These are phyloP conservation scores for Rhizophagus clarus DNA, from an alignment of 192 early-diverging fungal species.

Conservation along the genomic window DNA sequence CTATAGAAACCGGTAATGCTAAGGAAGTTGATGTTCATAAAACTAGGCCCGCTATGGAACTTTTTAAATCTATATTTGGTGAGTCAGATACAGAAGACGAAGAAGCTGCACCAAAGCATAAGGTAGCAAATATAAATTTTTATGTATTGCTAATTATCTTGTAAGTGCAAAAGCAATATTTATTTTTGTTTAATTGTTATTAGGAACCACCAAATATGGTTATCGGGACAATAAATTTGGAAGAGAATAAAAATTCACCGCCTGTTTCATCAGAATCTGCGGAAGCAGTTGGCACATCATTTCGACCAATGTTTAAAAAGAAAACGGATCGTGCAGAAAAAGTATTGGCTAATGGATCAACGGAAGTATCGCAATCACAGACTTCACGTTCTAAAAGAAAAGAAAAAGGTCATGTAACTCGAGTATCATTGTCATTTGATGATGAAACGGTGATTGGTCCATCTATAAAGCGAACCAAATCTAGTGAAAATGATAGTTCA, in stretches of 20 bases:
- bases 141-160: not conserved
- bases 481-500: not conserved
- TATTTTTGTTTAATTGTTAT: not conserved
- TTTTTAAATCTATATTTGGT: slow-evolving; percentile 86
- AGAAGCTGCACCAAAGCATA: slow-evolving; percentile 34
- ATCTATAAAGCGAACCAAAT: not conserved
- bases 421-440: not conserved
- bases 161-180: too few relatives aligned
- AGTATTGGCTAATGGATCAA: not conserved
- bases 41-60: slow-evolving; percentile 78
- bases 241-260: not conserved
- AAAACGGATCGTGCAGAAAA: not conserved
- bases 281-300: slow-evolving; percentile 19
- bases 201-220: slow-evolving; percentile 7
- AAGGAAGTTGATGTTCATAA: slow-evolving; percentile 30
- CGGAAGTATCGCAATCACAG: not conserved
- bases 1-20: slow-evolving; percentile 19
- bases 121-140: not conserved
- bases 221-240: not conserved
- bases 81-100: slow-evolving; percentile 59
- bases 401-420: not conserved
- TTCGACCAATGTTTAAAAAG: slow-evolving; percentile 42
- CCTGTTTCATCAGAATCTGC: not conserved
- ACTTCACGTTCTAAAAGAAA: not conserved
- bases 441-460: not conserved